These are phyloP conservation scores for Aspergillus sclerotioniger DNA, from an alignment of 495 filamentous ascomycete genomes.

Conservation along the genomic window DNA sequence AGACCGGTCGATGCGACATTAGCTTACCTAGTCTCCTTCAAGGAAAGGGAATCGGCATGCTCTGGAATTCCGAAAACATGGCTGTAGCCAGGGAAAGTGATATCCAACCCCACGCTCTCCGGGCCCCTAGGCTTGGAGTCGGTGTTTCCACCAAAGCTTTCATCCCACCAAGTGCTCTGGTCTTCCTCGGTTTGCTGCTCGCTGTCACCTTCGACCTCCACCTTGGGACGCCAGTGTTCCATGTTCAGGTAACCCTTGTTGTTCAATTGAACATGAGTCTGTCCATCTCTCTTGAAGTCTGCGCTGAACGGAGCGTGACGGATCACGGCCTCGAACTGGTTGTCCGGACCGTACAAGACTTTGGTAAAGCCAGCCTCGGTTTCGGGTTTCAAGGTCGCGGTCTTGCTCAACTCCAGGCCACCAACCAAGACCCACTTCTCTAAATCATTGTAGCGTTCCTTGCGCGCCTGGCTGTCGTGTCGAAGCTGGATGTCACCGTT, in stretches of 20 bases:
- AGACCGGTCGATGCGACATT: neutral
- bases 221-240: conserved; percentile 93
- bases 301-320: conserved; percentile 77
- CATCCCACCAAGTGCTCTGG: conserved; percentile 96
- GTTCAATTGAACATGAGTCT: conserved; percentile 85
- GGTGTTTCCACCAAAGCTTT: conserved; percentile 89
- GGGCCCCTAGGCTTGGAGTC: conserved; percentile 89
- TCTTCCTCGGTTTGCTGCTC: conserved; percentile 54
- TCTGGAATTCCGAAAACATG: conserved; percentile 95
- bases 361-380: conserved; percentile 64
- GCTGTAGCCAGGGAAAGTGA: conserved; percentile 85
- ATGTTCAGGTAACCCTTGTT: conserved; percentile 82
- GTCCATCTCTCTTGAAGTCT: conserved; percentile 78
- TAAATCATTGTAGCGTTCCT: conserved; percentile 91
- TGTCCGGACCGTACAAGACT: conserved; percentile 75
- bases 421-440: conserved; percentile 85
- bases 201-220: conserved; percentile 59
- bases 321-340: conserved; percentile 76
- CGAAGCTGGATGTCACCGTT: conserved; percentile 87
- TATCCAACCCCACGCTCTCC: conserved; percentile 86
- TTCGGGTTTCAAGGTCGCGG: conserved; percentile 58
- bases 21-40: conserved; percentile 76
- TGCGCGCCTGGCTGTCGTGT: conserved; percentile 77
- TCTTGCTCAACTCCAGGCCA: conserved; percentile 65
- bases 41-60: conserved; percentile 81